Conservation (phyloP, 1,139 yeast genomes). For the Candida glucosophila region DNA sequence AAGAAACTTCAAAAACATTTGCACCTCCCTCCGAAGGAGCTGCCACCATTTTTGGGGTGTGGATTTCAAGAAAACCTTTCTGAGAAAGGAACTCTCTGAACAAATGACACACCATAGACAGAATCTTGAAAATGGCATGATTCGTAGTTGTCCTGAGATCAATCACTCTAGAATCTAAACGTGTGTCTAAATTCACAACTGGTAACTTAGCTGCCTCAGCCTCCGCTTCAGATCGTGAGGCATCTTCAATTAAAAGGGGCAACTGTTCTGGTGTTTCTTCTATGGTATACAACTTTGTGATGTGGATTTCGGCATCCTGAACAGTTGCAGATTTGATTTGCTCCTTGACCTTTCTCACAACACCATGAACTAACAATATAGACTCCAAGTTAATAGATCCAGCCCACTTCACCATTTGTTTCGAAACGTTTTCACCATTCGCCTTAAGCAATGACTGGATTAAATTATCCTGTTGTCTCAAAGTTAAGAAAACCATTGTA, state of each 20-base stretch:
- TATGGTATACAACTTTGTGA: slow-evolving; percentile 65
- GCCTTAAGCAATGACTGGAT: slow-evolving; percentile 81
- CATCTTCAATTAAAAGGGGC: slow-evolving; percentile 94
- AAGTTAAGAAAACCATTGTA: slow-evolving; percentile 80
- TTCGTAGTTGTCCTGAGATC: slow-evolving; percentile 95
- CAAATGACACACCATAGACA: slow-evolving; percentile 78
- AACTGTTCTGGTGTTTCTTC: slow-evolving; percentile 87
- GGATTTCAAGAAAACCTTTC: slow-evolving; percentile 77
- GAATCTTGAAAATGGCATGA: slow-evolving; percentile 93
- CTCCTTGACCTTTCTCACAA: slow-evolving; percentile 76
- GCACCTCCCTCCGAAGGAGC: slow-evolving; percentile 98
- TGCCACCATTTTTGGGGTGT: slow-evolving; percentile 91
- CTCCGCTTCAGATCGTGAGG: slow-evolving; percentile 88
- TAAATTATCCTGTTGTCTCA: slow-evolving; percentile 80
- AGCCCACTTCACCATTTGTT: slow-evolving; percentile 97
- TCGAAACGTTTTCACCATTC: slow-evolving; percentile 57
- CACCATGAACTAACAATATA: slow-evolving; percentile 85
- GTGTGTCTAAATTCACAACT: slow-evolving; percentile 89
- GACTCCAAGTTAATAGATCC: slow-evolving; percentile 80
- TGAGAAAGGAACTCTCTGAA: slow-evolving; percentile 78
- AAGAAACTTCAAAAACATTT: slow-evolving; percentile 85
- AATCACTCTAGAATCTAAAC: slow-evolving; percentile 90
- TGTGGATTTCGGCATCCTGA: slow-evolving; percentile 80
- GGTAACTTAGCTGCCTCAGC: slow-evolving; percentile 91
- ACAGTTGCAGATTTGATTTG: slow-evolving; percentile 85